Base-by-base conservation (phyloP, 2,329 filamentous ascomycete genomes). In the Diaporthe eres region DNA sequence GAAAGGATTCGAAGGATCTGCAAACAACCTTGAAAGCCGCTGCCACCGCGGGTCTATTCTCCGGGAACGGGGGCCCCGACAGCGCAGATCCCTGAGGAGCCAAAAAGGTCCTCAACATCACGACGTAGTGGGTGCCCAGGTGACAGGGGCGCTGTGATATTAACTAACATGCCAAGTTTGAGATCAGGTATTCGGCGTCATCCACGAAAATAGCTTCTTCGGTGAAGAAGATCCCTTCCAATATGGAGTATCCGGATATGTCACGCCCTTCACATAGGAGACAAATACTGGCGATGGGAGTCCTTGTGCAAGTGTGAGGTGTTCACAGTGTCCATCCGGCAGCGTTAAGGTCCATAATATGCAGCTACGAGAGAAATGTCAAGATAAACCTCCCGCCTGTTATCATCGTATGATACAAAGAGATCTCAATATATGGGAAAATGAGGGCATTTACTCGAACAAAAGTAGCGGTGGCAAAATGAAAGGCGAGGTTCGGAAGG, bases 1-100 rank as follows among this genome's bases (percentile, higher is more conserved):
- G 31, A 55, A 70, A 53, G 65, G 47, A 55, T 70, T 17, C 31
- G 49, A 55, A 55, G 65, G 65, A 70, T 70, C 65, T 28, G 47
- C 65, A 55, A 55, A 22, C 34, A 39, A 39, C 34, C 57, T 39
- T 53, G 47, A 19, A 19, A n/a, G 12, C 34, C 37, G 47, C 65
- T 70, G 65, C 34, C 49, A 55, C 25, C 5, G 49, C 22, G 34
- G 34, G 22, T 10, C 12, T 42, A 12, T 9, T 44, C 28, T 49
- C 15, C 47, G n/a, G 31, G 4, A 31, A 3, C 22, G 37, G 34
- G 25, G 28, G n/a, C 47, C 49, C n/a, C 22, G 25, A 28, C 9
- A 31, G 3, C 17, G 22, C 19, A 17, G 15, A 39, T 28, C 49
- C 31, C 22, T 42, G 8, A 8, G n/a, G 31, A 13, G 15, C 47